These are phyloP conservation scores for Nitzschia putrida DNA, from an alignment of 108 stramenopile genomes.

Conservation along the genomic window DNA sequence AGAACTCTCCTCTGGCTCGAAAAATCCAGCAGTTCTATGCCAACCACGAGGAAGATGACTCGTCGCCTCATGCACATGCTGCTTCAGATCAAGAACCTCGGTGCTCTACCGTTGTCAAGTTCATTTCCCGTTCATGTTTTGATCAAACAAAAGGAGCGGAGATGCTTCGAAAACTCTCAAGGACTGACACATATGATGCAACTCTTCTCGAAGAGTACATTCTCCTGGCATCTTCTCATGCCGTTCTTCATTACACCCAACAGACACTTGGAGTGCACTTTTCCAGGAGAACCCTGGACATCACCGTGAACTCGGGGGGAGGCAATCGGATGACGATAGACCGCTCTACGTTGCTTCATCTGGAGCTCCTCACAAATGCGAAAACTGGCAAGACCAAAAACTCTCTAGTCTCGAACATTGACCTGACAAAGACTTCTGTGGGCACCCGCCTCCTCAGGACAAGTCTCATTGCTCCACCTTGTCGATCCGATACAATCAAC, in stretches of 20 bases:
- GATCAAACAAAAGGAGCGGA: constrained; percentile 90
- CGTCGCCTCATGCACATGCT: background rate
- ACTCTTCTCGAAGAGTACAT: constrained; percentile 83
- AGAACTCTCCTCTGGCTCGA: constrained; percentile 61
- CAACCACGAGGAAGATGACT: background rate
- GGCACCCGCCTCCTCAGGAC: constrained; percentile 77
- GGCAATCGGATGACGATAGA: constrained; percentile 85
- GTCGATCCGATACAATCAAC: constrained; percentile 73
- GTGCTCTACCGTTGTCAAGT: constrained; percentile 70
- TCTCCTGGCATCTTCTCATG: constrained; percentile 73
- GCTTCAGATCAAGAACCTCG: constrained; percentile 10
- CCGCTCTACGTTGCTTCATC: constrained; percentile 69
- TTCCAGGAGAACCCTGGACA: constrained; percentile 47
- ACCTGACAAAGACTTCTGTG: constrained; percentile 86
- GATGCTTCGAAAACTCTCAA: constrained; percentile 61
- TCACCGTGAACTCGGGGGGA: constrained; percentile 71
- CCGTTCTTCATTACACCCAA: constrained; percentile 83
- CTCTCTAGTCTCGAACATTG: constrained; percentile 76
- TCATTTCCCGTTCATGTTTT: constrained; percentile 80
- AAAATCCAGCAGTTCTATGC: constrained; percentile 64
- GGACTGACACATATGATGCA: constrained; percentile 75
- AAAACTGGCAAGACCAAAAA: constrained; percentile 68
- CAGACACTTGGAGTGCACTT: constrained; percentile 66
- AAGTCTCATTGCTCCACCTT: constrained; percentile 85
- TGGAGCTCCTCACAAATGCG: constrained; percentile 83